A percentile compares a stretch with the other conserved stretches of the same genome.
Conservation (phyloP, 495 filamentous ascomycete species). For the Penicillium verhagenii region DNA sequence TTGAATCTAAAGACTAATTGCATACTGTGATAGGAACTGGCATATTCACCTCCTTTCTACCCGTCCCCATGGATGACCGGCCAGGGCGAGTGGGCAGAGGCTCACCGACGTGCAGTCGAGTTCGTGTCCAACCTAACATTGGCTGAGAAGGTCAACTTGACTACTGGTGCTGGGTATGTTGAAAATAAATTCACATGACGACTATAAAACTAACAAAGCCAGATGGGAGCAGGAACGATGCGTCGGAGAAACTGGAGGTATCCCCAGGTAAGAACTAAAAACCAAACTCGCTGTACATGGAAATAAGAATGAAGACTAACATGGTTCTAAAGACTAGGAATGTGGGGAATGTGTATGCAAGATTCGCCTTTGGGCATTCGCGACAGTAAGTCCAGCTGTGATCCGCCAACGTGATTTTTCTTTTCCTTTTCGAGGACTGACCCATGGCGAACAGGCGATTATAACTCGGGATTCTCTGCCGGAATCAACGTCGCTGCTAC, state of each 20-base stretch:
- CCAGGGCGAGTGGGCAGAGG: constrained; percentile 71
- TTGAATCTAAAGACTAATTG: neutral
- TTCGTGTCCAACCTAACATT: constrained; percentile 85
- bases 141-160: constrained; percentile 89
- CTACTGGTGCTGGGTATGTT: constrained; percentile 73
- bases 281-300: neutral
- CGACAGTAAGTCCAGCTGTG: constrained; percentile 44
- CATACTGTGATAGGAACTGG: constrained; percentile 26
- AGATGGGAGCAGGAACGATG: constrained; percentile 77
- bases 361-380: constrained; percentile 87
- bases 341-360: constrained; percentile 81
- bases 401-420: neutral
- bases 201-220: neutral
- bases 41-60: constrained; percentile 65
- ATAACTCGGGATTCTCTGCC: constrained; percentile 75
- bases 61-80: constrained; percentile 79
- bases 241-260: constrained; percentile 65
- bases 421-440: neutral
- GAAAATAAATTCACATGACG: neutral
- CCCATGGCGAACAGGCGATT: constrained; percentile 55
- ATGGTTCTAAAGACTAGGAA: constrained; percentile 60
- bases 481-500: constrained; percentile 82
- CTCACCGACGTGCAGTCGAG: constrained; percentile 70
- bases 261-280: constrained; percentile 33
- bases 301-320: constrained; percentile 7